Evolutionary conservation across 371 early-diverging fungal species (phyloP).

Genomic region (Mortierella sp.): DNA sequence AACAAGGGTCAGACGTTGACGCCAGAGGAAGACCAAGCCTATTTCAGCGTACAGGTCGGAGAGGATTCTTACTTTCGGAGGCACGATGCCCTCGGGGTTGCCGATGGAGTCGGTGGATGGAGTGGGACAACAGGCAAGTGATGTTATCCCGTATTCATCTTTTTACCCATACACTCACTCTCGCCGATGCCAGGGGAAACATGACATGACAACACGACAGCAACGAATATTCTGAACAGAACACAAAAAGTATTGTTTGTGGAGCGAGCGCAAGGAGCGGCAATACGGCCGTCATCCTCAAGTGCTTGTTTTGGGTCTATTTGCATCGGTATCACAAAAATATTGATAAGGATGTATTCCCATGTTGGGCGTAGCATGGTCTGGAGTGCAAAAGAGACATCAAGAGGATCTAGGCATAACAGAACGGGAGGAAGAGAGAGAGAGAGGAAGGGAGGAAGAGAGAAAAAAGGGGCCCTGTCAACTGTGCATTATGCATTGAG

Average conservation of each 20-base stretch:
- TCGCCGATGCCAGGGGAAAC: neutral
- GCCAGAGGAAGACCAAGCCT: constrained; percentile 79
- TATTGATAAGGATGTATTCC: constrained; percentile 4
- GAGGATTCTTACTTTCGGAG: constrained; percentile 87
- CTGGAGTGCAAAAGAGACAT: neutral
- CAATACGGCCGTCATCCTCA: neutral
- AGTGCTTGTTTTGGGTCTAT: neutral
- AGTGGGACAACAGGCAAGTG: constrained; percentile 60
- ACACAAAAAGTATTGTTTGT: neutral
- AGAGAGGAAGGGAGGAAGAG: neutral
- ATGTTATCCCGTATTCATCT: constrained; percentile 16
- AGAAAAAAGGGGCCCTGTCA: neutral
- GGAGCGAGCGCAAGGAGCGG: neutral
- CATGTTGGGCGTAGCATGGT: constrained; percentile 17
- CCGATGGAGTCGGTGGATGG: constrained; percentile 92
- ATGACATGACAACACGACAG: too few relatives aligned
- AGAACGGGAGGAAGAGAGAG: neutral
- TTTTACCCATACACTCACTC: neutral
- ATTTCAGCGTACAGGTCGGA: constrained; percentile 82
- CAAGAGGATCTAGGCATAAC: constrained; percentile 11
- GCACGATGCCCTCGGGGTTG: constrained; percentile 84
- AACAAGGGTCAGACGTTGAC: constrained; percentile 34
- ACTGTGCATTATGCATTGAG: constrained; percentile 12
- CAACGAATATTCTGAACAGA: neutral
- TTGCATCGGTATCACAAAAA: constrained; percentile 7